Base-by-base conservation (phyloP, 2,329 filamentous ascomycete species). In the Rhynchosporium secalis region DNA sequence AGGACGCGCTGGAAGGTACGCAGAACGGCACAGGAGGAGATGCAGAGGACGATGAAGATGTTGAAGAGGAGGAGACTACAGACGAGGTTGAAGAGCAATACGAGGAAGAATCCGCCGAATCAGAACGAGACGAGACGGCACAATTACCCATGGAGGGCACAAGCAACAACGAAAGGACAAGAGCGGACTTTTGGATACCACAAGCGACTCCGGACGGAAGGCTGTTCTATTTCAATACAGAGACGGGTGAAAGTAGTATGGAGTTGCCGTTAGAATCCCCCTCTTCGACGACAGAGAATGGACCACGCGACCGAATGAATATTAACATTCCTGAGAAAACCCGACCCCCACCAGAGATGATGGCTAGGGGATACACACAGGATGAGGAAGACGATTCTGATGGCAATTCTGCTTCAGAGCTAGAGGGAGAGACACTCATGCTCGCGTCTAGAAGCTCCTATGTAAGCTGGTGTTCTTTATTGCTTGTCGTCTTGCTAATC, bases 171-270 rank as follows among this genome's bases (percentile, higher is more conserved):
- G 87, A 88, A 72, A 90, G 91, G 72, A 93, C 95, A 70, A 88
- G 94, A 74, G 92, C 94, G 51, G 94, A 96, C 68, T 99, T 96
- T 74, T 99, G 95, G 95, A 96, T 99, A 69, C 95, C 95, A 20
- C 95, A 99, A 78, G 95, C 93, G 13, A 99, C 95, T 0, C 86
- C 91, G 1, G 93, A 98, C 74, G 95, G 95, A 59, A 85, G 93
- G 61, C 78, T 99, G 29, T 99, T 96, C 77, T 99, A 98, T 78
- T 98, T 96, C 82, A 99, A 99, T 76, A 98, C 94, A 66, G 87
- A 97, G 79, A 99, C 95, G 0, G 93, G 94, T 60, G 92, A 96
- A 72, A 96, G 91, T 73, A 96, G 91, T 66, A 95, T 93, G 86
- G 95, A 99, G 74, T 80, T 99, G 64, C 95, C 95, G 1, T 82